These are phyloP conservation scores for Termitomyces sp. DNA, from an alignment of 768 basidiomycete genomes.

Conservation along the genomic window DNA sequence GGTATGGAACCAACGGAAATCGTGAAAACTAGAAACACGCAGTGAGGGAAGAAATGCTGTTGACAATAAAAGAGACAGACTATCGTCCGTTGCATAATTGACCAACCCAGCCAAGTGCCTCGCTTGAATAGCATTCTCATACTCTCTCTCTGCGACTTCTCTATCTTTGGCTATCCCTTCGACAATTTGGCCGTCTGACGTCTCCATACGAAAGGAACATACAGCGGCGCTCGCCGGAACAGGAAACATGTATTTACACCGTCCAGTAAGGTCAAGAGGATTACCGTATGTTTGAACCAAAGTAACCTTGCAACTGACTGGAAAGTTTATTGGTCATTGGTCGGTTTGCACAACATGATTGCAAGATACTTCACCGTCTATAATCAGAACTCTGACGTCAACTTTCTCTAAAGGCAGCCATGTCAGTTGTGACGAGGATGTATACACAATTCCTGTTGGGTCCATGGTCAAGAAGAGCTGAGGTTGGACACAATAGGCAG, in stretches of 20 bases:
- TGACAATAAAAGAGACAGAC: conserved; percentile 28
- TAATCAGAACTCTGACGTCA: conserved; percentile 33
- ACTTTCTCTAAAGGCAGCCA: conserved; percentile 41
- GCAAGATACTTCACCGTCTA: conserved; percentile 34
- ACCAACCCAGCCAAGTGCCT: conserved; percentile 43
- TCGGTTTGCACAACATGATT: not conserved
- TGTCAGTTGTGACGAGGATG: not conserved
- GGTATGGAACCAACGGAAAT: conserved; percentile 57
- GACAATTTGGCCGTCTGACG: conserved; percentile 39
- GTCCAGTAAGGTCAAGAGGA: conserved; percentile 31
- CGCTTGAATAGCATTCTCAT: conserved; percentile 33
- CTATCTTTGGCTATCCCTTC: conserved; percentile 48
- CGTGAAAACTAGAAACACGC: conserved; percentile 41
- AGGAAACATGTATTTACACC: conserved; percentile 57
- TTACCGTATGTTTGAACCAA: conserved; percentile 41
- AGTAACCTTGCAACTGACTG: conserved; percentile 38
- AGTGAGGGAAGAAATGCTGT: not conserved
- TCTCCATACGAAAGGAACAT: conserved; percentile 49
- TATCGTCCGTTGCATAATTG: conserved; percentile 48
- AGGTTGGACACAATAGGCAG: not conserved
- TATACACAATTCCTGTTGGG: conserved; percentile 18
- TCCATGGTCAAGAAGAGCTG: not conserved
- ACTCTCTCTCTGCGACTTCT: conserved; percentile 34
- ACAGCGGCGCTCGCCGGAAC: conserved; percentile 53
- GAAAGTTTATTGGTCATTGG: not conserved